Evolutionary conservation across 306 rosid species (phyloP), one percentile per base, ranked within the genome.

Genomic region (Datisca glomerata): DNA sequence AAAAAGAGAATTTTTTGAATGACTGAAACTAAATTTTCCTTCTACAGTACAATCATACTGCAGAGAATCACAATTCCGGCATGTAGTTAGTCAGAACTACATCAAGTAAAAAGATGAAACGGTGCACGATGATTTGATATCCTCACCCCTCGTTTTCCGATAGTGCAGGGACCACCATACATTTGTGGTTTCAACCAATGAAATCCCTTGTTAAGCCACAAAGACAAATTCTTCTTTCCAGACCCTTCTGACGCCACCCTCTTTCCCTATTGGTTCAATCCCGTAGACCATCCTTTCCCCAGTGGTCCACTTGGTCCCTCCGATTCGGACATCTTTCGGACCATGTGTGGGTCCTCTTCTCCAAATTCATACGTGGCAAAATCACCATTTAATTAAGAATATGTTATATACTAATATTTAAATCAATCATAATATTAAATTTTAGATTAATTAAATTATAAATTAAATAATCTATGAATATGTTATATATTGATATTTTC

Each of bases 131-230:
- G 4, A 44, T 27, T 43, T 12, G n/a, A 43, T 42, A 3, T 10
- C 29, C 15, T 45, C 2, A 2, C 12, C 2, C 12, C 2, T 11
- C 36, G 8, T 4, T 31, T 31, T 31, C 36, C n/a, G 36, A 31
- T 31, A 31, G 36, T 11, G 36, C n/a, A 16, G 24, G 67, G 54
- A 60, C 67, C 67, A 45, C 60, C 46, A 46, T 13, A 36, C 37
- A 35, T 12, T 38, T 14, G 43, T 22, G 43, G 41, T 21, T 27
- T 15, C 21, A 36, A 16, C 55, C 68, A 55, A 32, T 23, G 34
- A 40, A 31, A 57, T 49, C 57, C 45, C 28, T 36, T 24, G 38
- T 19, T 34, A 28, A 40, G 47, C 55, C 56, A 42, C 36, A 48
- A 43, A 8, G 22, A n/a, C n/a, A 32, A 56, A 46, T 6, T 33